Percentiles rank a stretch among this genome's conserved stretches.
These are phyloP conservation scores for Ensete ventricosum DNA, from an alignment of 176 grass and related monocot species.

Conservation along the genomic window DNA sequence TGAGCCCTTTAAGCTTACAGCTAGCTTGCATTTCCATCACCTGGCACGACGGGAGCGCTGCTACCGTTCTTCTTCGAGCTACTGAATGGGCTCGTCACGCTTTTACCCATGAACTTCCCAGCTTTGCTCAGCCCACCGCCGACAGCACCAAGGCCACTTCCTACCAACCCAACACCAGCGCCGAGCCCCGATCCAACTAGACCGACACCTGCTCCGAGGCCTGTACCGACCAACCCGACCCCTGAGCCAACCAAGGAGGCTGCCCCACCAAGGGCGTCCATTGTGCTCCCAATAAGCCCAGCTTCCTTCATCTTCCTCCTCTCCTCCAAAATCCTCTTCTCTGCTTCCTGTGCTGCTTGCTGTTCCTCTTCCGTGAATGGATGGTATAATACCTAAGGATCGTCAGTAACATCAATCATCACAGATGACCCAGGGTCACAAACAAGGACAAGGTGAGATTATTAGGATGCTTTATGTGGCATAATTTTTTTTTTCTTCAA, in stretches of 20 bases:
- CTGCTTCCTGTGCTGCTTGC: conserved; percentile 54
- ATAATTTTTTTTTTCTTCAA: too few species aligned
- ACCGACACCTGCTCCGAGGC: conserved; percentile 6
- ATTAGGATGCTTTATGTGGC: neutral
- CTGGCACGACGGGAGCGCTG: conserved; percentile 6
- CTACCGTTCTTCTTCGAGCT: conserved; percentile 57
- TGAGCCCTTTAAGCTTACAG: neutral
- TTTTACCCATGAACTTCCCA: conserved; percentile 62
- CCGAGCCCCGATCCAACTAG: conserved; percentile 25
- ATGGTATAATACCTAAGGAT: conserved; percentile 57
- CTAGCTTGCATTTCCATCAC: neutral
- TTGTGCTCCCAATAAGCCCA: conserved; percentile 42
- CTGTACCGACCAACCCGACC: conserved; percentile 29
- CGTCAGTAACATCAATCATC: neutral
- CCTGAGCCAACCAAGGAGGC: conserved; percentile 72
- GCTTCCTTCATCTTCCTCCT: conserved; percentile 63
- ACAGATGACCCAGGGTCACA: neutral
- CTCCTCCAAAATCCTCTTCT: conserved; percentile 64
- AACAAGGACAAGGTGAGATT: neutral
- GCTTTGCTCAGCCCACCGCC: conserved; percentile 64
- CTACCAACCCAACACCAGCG: conserved; percentile 46
- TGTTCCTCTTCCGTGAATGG: conserved; percentile 71
- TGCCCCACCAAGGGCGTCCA: conserved; percentile 42
- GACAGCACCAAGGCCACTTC: conserved; percentile 56
- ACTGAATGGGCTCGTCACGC: conserved; percentile 60